Base-by-base conservation (phyloP, 1,139 yeast genomes). In the Zygoascus meyerae region DNA sequence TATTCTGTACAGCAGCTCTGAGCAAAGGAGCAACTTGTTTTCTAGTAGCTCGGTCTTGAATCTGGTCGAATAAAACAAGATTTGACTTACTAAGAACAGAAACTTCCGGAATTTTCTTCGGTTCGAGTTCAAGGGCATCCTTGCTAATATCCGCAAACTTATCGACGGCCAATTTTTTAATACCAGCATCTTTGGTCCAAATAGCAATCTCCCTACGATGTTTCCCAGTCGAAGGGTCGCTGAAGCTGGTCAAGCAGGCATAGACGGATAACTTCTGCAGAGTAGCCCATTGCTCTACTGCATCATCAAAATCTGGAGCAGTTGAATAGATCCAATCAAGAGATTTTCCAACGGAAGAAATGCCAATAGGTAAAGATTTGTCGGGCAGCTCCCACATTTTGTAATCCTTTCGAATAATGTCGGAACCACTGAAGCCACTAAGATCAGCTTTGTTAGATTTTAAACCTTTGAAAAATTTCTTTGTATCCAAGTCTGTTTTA, bases 21-120 rank as follows among this genome's bases (percentile, higher is more conserved):
- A 65, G 44, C 21, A 61, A 44, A 1, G 95, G 95, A 7, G 86
- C 95, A n/a, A 89, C 86, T 62, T 85, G 94, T 60, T 89, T 89
- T 56, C 97, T 74, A 30, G 92, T 83, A 1, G 90, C 89, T 2
- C 66, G 65, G 10, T 74, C 61, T 51, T 83, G 79, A 7, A 56
- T 54, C 61, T 86, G 95, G 50, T 74, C 67, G 57, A 65, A 78
- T 9, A 74, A 49, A 21, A 46, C 34, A n/a, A 46, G 49, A 11
- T 29, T 40, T 2, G 40, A 9, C 28, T 35, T 31, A 15, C 9
- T 33, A 30, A 2, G 15, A n/a, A 28, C 14, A 17, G 43, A 40
- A 17, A 21, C 6, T 3, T 35, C 39, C 9, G 17, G 6, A 28
- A 12, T 7, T 4, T 32, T 34, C 28, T 42, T 42, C 5, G 48